A percentile compares a stretch with the other conserved stretches of the same genome.
Conservation (phyloP, 192 early-diverging fungal genomes). For the Coemansia pectinata region DNA sequence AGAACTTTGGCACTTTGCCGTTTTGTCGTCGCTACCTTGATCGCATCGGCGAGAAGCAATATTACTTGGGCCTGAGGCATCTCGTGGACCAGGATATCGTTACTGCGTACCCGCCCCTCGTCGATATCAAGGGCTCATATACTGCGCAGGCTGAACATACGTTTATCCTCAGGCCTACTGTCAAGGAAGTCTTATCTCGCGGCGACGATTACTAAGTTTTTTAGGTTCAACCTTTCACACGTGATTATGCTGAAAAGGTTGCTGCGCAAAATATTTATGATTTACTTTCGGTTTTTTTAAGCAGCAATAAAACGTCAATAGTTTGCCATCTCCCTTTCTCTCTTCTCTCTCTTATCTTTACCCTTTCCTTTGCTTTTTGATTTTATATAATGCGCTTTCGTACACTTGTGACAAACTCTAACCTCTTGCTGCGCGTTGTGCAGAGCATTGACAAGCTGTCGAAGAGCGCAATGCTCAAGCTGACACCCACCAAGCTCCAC, state of each 20-base stretch:
- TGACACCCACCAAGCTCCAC: conserved; percentile 62
- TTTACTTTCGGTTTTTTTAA: not conserved
- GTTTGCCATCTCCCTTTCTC: not conserved
- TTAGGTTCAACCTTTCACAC: not conserved
- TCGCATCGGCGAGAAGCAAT: conserved; percentile 88
- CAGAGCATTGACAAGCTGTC: conserved; percentile 70
- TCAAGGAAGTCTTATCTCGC: conserved; percentile 80
- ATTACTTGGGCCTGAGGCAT: conserved; percentile 80
- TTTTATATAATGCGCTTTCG: conserved; percentile 33
- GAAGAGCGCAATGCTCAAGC: conserved; percentile 66
- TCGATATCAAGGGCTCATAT: conserved; percentile 81
- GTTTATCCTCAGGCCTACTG: conserved; percentile 81
- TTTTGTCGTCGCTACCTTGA: conserved; percentile 97
- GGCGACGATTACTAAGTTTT: conserved; percentile 68
- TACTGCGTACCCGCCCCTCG: conserved; percentile 83
- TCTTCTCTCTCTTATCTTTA: not conserved
- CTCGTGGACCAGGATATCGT: conserved; percentile 85
- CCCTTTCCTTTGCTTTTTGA: not conserved
- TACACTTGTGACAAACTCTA: conserved; percentile 32
- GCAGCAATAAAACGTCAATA: not conserved
- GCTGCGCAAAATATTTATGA: not conserved
- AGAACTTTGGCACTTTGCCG: conserved; percentile 90
- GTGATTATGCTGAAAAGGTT: not conserved
- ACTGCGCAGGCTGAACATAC: conserved; percentile 99
- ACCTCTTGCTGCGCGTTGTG: conserved; percentile 43